A percentile compares a stretch with the other conserved stretches of the same genome.
These are phyloP conservation scores for Penicillium angulare DNA, from an alignment of 495 filamentous ascomycete species.

Conservation along the genomic window DNA sequence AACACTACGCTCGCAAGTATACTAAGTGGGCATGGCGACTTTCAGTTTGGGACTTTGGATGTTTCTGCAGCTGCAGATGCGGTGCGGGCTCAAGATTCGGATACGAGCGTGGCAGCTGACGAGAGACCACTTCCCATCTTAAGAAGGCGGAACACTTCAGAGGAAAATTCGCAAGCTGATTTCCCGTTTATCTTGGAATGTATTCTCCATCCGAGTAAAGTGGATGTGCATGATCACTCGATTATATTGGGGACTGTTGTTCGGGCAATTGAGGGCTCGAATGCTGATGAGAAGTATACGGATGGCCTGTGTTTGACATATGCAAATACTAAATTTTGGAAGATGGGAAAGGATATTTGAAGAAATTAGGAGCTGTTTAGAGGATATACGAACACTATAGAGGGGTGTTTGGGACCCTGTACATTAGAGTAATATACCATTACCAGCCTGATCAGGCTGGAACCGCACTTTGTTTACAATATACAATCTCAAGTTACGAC, in stretches of 20 bases:
- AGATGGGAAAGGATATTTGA: conserved; percentile 39
- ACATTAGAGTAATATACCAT: conserved; percentile 2
- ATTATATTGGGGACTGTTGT: conserved; percentile 41
- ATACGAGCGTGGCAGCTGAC: background rate
- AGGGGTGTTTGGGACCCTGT: conserved; percentile 1
- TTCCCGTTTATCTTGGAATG: conserved; percentile 47
- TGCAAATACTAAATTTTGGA: conserved; percentile 47
- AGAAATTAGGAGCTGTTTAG: background rate
- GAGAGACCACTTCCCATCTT: conserved; percentile 32
- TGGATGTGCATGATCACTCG: conserved; percentile 45
- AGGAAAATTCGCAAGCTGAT: conserved; percentile 7
- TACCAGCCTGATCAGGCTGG: background rate
- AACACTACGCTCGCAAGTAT: conserved; percentile 33
- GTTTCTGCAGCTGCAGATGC: background rate
- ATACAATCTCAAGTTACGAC: too few species aligned
- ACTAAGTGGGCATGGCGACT: conserved; percentile 32
- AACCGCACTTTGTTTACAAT: too few species aligned
- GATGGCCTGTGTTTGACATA: conserved; percentile 40
- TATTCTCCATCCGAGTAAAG: conserved; percentile 31
- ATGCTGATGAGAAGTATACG: conserved; percentile 13
- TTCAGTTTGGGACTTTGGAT: conserved; percentile 32
- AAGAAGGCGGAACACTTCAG: conserved; percentile 13
- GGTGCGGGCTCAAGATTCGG: background rate
- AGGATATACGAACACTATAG: background rate
- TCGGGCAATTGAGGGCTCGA: conserved; percentile 14